phyloP scores from a whole-genome alignment of 2,329 filamentous ascomycete species.

The Gaeumannomyces tritici region DNA sequence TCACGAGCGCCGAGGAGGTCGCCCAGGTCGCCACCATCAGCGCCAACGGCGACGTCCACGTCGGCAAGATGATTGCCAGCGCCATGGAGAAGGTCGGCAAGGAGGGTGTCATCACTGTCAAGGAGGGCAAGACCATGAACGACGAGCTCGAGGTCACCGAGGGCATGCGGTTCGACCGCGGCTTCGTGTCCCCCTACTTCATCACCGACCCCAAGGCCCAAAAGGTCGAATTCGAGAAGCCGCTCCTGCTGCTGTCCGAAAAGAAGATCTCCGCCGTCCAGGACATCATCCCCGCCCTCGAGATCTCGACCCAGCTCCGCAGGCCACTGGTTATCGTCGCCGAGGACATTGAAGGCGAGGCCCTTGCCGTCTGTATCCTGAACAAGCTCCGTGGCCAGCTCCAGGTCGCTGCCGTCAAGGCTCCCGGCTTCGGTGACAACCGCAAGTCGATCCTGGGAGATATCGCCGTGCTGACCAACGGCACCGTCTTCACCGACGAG shows the following conservation, averaged over 20 bases:
- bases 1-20: conserved; percentile 94
- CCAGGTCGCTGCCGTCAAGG: conserved; percentile 97
- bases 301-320: conserved; percentile 91
- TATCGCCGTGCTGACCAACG: conserved; percentile 90
- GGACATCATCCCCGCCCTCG: conserved; percentile 96
- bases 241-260: conserved; percentile 94
- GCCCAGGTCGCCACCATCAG: conserved; percentile 97
- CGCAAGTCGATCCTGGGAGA: conserved; percentile 99
- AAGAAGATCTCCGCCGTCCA: conserved; percentile 99
- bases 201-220: conserved; percentile 98
- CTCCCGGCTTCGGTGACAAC: conserved; percentile 98
- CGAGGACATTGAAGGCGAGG: conserved; percentile 98
- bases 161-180: conserved; percentile 99
- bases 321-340: conserved; percentile 96
- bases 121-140: conserved; percentile 97
- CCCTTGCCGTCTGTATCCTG: conserved; percentile 95
- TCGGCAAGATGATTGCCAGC: conserved; percentile 90
- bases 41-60: conserved; percentile 92
- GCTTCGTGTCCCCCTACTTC: conserved; percentile 98
- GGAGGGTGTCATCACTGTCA: conserved; percentile 99
- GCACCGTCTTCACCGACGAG: conserved; percentile 95
- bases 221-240: conserved; percentile 99
- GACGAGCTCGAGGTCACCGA: conserved; percentile 98
- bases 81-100: conserved; percentile 99
- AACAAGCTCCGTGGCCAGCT: conserved; percentile 99